A percentile compares a stretch with the other conserved stretches of the same genome.
These are phyloP conservation scores for Lithocarpus polystachyus DNA, from an alignment of 306 rosid genomes.

Conservation along the genomic window DNA sequence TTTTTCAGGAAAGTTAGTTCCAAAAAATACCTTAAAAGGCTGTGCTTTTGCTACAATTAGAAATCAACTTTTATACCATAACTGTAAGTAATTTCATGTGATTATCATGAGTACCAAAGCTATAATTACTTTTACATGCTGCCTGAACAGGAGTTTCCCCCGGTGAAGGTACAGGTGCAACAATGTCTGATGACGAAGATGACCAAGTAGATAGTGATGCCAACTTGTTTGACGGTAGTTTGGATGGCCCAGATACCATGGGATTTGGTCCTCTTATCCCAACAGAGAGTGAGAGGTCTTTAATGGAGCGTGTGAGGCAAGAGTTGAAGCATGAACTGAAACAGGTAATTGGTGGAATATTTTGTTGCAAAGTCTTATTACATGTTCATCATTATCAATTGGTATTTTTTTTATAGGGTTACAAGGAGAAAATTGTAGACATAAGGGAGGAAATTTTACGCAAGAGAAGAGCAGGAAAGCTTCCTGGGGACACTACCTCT, in stretches of 20 bases:
- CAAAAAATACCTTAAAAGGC: background rate
- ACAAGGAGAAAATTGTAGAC: constrained; percentile 95
- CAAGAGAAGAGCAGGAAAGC: constrained; percentile 99
- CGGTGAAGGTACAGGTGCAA: constrained; percentile 97
- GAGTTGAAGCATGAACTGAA: constrained; percentile 92
- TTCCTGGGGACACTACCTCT: constrained; percentile 98
- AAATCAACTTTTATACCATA: background rate
- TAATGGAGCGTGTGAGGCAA: constrained; percentile 98
- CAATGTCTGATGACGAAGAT: constrained; percentile 97
- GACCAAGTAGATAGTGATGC: constrained; percentile 85
- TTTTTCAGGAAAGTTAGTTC: background rate
- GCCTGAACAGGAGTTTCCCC: constrained; percentile 80
- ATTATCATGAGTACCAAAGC: constrained; percentile 1
- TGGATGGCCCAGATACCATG: constrained; percentile 81
- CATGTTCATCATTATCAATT: constrained; percentile 7
- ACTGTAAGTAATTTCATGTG: background rate
- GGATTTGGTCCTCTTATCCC: constrained; percentile 98
- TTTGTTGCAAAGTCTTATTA: background rate
- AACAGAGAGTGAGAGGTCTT: constrained; percentile 94
- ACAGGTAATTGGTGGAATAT: constrained; percentile 46
- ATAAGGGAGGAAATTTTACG: constrained; percentile 94
- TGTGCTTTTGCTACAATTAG: background rate
- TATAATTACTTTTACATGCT: constrained; percentile 13
- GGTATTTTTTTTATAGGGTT: constrained; percentile 46
- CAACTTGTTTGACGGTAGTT: constrained; percentile 73